A percentile compares a stretch with the other conserved stretches of the same genome.
phyloP scores from a whole-genome alignment of 2,329 filamentous ascomycete genomes.

The Fusarium bulbicola region DNA sequence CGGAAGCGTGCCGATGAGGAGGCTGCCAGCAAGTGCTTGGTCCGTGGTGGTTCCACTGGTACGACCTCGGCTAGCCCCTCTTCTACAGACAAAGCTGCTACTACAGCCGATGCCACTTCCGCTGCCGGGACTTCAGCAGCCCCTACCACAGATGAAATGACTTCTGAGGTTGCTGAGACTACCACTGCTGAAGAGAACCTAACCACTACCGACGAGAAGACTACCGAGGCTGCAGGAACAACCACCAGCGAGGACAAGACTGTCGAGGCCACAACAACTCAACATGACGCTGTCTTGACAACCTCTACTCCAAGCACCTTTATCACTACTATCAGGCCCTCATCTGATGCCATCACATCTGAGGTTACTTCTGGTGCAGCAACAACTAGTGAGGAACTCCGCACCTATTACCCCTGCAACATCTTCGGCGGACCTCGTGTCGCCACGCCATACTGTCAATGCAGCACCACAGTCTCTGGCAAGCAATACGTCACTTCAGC shows the following conservation, averaged over 20 bases:
- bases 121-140: neutral
- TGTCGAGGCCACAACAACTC: neutral
- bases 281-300: neutral
- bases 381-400: neutral
- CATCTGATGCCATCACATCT: neutral
- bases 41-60: neutral
- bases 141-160: neutral
- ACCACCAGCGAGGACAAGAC: neutral
- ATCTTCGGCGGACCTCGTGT: constrained; percentile 3
- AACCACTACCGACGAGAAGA: neutral
- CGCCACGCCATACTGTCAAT: constrained; percentile 7
- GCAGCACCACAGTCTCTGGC: neutral
- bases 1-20: constrained; percentile 14
- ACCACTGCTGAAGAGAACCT: neutral
- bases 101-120: neutral
- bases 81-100: neutral
- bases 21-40: constrained; percentile 4
- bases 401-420: constrained; percentile 1
- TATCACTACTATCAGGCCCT: neutral
- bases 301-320: neutral
- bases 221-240: neutral
- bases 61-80: neutral
- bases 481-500: neutral
- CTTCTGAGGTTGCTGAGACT: neutral
- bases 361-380: neutral